Evolutionary conservation across 2,329 filamentous ascomycete genomes (phyloP), one percentile per base, ranked within the genome.

Genomic region (Epichloe sibirici): DNA sequence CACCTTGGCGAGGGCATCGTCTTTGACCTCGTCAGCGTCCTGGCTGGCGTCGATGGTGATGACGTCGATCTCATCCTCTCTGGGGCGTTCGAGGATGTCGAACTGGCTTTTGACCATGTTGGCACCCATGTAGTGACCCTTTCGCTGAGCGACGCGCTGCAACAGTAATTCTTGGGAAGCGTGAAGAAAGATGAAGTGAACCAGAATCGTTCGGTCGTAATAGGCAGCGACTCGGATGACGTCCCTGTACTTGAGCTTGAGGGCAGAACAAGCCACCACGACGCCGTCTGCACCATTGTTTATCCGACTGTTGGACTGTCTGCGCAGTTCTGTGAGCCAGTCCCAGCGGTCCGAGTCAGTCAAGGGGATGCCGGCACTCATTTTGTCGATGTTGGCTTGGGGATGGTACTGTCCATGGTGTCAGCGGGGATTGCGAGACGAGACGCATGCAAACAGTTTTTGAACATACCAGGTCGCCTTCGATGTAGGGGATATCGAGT

Each of bases 161-260:
- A 94, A 73, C 34, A 97, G 78, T 9, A 87, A 76, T 53, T 83
- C 78, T 67, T 94, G 86, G 44, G 81, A 74, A 0, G 90, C 89
- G 58, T 85, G 79, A 40, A 98, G 83, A 71, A 91, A 98, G 60
- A 98, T 83, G 66, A 98, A 97, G 71, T 96, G 91, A 49, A 97
- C 81, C 56, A 79, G 74, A n/a, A 90, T 79, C 51, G 79, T 77
- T 51, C 82, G 79, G 57, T 83, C 76, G 67, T 85, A 86, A 71
- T 90, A 90, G 15, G 83, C 82, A 7, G 87, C 87, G 8, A 90
- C 83, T 35, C 88, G 82, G 66, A 93, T 88, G 57, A 91, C 87
- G 62, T 98, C 93, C 61, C 93, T 85, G 75, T 98, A 98, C 72
- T 95, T 96, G 67, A 88, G 87, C 77, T 97, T 97, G 51, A 98